phyloP scores from a whole-genome alignment of 1,284 basidiomycete species.

The Tremellales sp. region DNA sequence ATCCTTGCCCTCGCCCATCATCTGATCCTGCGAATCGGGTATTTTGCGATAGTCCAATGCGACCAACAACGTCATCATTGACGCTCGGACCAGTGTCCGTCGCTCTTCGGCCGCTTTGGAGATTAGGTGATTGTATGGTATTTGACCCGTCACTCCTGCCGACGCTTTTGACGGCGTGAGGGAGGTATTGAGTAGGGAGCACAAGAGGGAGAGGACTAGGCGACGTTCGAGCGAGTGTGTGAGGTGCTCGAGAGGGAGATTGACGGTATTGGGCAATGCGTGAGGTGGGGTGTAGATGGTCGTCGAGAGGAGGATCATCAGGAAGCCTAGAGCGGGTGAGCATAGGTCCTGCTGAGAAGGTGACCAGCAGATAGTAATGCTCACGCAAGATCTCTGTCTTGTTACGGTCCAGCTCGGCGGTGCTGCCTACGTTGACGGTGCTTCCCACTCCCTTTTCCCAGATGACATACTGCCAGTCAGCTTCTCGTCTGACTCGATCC shows the following conservation, averaged over 20 bases:
- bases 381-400: conserved; percentile 75
- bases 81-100: conserved; percentile 64
- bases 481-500: not conserved
- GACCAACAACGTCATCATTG: conserved; percentile 69
- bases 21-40: conserved; percentile 26
- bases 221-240: conserved; percentile 73
- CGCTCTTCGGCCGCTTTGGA: conserved; percentile 74
- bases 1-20: conserved; percentile 46
- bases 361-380: conserved; percentile 5
- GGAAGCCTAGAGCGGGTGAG: conserved; percentile 48
- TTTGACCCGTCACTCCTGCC: conserved; percentile 37
- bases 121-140: conserved; percentile 86
- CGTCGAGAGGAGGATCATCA: conserved; percentile 77
- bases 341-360: not conserved
- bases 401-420: conserved; percentile 67
- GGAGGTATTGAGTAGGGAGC: conserved; percentile 83
- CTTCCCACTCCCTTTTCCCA: conserved; percentile 90
- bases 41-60: conserved; percentile 73
- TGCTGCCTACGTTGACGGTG: conserved; percentile 66
- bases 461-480: conserved; percentile 42
- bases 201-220: conserved; percentile 78
- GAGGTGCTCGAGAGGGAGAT: conserved; percentile 68
- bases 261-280: conserved; percentile 64
- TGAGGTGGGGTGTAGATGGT: conserved; percentile 77
- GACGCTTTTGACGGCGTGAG: conserved; percentile 60